Evolutionary conservation across 2,329 filamentous ascomycete species (phyloP).

Genomic region (Cercospora zeae-maydis): DNA sequence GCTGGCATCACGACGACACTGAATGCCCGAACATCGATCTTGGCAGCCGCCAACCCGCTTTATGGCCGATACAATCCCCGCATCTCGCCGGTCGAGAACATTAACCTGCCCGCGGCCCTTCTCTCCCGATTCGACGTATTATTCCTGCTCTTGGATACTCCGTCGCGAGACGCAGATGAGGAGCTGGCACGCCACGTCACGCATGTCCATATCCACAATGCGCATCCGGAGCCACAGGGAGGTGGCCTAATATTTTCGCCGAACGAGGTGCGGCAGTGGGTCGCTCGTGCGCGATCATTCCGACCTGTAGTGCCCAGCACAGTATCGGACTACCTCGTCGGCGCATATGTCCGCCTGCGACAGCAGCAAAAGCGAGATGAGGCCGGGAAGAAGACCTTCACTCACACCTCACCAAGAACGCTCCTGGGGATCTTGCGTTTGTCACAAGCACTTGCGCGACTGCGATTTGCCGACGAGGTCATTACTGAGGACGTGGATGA

Average conservation of each 20-base stretch:
- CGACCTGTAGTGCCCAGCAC: constrained; percentile 78
- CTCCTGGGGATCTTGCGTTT: constrained; percentile 89
- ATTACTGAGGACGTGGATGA: constrained; percentile 93
- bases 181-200: constrained; percentile 94
- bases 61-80: constrained; percentile 98
- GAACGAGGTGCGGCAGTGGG: constrained; percentile 91
- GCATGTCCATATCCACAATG: constrained; percentile 94
- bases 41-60: constrained; percentile 92
- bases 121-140: constrained; percentile 96
- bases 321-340: constrained; percentile 94
- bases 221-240: constrained; percentile 70
- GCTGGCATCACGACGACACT: constrained; percentile 95
- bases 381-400: constrained; percentile 85
- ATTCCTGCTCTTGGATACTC: constrained; percentile 94
- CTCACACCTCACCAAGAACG: constrained; percentile 90
- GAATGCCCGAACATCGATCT: constrained; percentile 79
- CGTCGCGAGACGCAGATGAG: constrained; percentile 82
- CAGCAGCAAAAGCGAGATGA: constrained; percentile 90
- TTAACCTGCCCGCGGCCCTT: constrained; percentile 95
- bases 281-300: constrained; percentile 86
- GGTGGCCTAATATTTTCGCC: constrained; percentile 78
- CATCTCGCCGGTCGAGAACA: constrained; percentile 96
- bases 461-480: constrained; percentile 82
- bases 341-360: constrained; percentile 91
- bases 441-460: constrained; percentile 85